These are phyloP conservation scores for Linderniella brevidens DNA, from an alignment of 257 asterid genomes.

Conservation along the genomic window DNA sequence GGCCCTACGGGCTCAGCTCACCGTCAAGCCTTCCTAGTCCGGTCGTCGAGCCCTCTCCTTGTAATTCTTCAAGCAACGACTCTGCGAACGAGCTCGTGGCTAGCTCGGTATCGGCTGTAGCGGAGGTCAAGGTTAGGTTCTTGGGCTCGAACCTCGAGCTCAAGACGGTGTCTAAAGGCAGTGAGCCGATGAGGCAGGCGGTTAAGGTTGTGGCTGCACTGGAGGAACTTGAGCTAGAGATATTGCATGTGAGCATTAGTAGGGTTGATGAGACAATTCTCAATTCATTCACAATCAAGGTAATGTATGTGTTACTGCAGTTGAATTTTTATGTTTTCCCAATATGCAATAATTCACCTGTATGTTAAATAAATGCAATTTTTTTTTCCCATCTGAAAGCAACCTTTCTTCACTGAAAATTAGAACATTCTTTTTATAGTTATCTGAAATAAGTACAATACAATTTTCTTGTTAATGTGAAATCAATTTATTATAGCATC, in stretches of 20 bases:
- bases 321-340: not conserved
- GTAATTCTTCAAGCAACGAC: too few relatives aligned
- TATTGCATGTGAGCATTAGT: conserved; percentile 57
- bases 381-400: too few relatives aligned
- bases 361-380: too few relatives aligned
- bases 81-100: conserved; percentile 58
- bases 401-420: too few relatives aligned
- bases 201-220: conserved; percentile 43
- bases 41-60: too few relatives aligned
- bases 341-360: not conserved
- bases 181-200: conserved; percentile 48
- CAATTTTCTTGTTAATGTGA: too few relatives aligned
- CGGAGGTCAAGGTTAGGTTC: conserved; percentile 83
- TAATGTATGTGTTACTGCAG: conserved; percentile 5
- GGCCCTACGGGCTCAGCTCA: conserved; percentile 14
- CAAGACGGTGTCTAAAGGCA: conserved; percentile 39
- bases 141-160: conserved; percentile 56
- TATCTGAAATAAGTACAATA: too few relatives aligned
- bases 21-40: conserved; percentile 9
- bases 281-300: conserved; percentile 85
- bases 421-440: too few relatives aligned
- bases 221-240: conserved; percentile 57
- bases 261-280: conserved; percentile 46
- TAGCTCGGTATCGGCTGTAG: conserved; percentile 49
- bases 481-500: too few relatives aligned